Evolutionary conservation across 1,139 yeast genomes (phyloP).

Genomic region (Blastobotrys serpentis): DNA sequence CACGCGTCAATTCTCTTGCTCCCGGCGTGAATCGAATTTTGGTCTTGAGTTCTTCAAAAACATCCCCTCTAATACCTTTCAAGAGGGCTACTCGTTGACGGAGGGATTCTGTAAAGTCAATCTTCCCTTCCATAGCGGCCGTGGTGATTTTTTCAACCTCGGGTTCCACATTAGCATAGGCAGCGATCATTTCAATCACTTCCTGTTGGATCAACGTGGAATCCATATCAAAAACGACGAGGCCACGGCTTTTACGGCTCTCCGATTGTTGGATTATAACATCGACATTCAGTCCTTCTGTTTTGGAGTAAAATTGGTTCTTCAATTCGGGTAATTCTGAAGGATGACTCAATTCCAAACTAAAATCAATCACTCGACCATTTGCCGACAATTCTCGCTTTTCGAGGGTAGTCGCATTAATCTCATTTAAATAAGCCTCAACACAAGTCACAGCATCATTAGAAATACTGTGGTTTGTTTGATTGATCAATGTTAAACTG

Average conservation of each 20-base stretch:
- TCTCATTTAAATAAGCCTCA: neutral
- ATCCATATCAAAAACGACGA: constrained; percentile 96
- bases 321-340: neutral
- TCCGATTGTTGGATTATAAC: constrained; percentile 47
- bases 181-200: constrained; percentile 93
- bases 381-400: neutral
- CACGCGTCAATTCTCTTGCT: constrained; percentile 65
- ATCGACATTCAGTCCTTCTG: constrained; percentile 38
- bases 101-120: constrained; percentile 84
- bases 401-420: neutral
- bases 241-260: constrained; percentile 30
- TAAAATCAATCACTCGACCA: constrained; percentile 10
- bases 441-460: neutral
- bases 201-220: constrained; percentile 95
- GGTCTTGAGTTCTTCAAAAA: constrained; percentile 76
- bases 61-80: constrained; percentile 72
- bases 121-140: constrained; percentile 95
- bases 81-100: constrained; percentile 70
- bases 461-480: neutral
- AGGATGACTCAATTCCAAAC: neutral
- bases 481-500: constrained; percentile 2
- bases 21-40: constrained; percentile 80
- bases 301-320: constrained; percentile 1
- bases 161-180: constrained; percentile 73
- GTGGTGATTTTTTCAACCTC: constrained; percentile 82